These are phyloP conservation scores for Leucocoprinus leucothites DNA, from an alignment of 768 basidiomycete genomes.

Conservation along the genomic window DNA sequence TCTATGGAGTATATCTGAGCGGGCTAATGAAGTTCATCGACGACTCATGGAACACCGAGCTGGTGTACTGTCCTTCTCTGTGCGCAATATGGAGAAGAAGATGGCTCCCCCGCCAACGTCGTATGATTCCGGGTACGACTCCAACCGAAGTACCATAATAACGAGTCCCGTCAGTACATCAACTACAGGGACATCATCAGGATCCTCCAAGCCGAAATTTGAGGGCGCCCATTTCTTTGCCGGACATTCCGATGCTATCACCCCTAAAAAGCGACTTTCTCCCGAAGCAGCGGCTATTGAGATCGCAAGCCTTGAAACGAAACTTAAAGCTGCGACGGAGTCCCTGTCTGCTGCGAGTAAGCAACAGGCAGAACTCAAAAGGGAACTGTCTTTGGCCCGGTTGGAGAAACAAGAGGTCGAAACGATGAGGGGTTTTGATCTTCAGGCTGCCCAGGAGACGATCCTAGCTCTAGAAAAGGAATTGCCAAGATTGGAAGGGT, in stretches of 20 bases:
- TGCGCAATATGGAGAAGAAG: slow-evolving; percentile 65
- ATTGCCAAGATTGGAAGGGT: slow-evolving; percentile 44
- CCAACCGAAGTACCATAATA: slow-evolving; percentile 45
- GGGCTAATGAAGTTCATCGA: slow-evolving; percentile 57
- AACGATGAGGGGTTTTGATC: slow-evolving; percentile 59
- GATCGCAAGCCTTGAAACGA: slow-evolving; percentile 55
- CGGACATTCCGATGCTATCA: slow-evolving; percentile 67
- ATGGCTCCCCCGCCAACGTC: slow-evolving; percentile 29
- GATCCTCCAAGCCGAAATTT: slow-evolving; percentile 56
- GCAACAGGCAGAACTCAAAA: slow-evolving; percentile 57
- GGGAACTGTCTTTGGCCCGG: slow-evolving; percentile 58
- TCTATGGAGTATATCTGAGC: slow-evolving; percentile 63
- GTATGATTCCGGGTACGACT: slow-evolving; percentile 53
- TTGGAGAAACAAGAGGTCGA: slow-evolving; percentile 72
- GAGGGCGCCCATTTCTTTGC: slow-evolving; percentile 86
- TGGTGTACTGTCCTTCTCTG: slow-evolving; percentile 70
- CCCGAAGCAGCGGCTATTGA: slow-evolving; percentile 43
- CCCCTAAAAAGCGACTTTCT: slow-evolving; percentile 45
- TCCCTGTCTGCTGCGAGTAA: slow-evolving; percentile 56
- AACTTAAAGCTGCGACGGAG: slow-evolving; percentile 57
- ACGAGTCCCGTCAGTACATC: slow-evolving; percentile 41
- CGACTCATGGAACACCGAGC: slow-evolving; percentile 80
- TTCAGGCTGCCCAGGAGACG: slow-evolving; percentile 65
- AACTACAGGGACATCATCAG: slow-evolving; percentile 35
- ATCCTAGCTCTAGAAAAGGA: slow-evolving; percentile 56